Conservation (phyloP, 192 early-diverging fungal genomes). For the Podila minutissima region DNA sequence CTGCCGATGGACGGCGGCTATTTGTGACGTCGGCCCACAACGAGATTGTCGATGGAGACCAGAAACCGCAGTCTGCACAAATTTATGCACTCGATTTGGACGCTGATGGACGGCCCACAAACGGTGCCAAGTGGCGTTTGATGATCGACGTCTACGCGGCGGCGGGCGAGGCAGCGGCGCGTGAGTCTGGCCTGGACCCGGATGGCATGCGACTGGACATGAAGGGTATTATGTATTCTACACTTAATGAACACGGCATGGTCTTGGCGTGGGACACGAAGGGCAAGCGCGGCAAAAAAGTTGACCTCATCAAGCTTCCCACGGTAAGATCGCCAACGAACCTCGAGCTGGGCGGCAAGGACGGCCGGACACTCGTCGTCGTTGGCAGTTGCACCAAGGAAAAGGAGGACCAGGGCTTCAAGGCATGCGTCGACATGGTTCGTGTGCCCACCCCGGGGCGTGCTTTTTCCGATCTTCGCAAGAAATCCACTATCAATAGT, state of each 20-base stretch:
- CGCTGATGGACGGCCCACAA: constrained; percentile 6
- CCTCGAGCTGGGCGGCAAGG: constrained; percentile 22
- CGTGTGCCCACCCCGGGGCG: constrained; percentile 21
- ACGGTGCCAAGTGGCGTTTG: constrained; percentile 19
- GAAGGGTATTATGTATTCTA: constrained; percentile 26
- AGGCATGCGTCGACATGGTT: constrained; percentile 19
- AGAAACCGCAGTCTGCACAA: constrained; percentile 21
- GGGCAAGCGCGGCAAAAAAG: constrained; percentile 16
- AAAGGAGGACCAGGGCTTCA: constrained; percentile 9
- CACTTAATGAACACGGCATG: constrained; percentile 11
- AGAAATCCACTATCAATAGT: constrained; percentile 4
- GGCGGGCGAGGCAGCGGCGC: constrained; percentile 10
- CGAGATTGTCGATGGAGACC: constrained; percentile 9
- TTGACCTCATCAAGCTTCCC: constrained; percentile 13
- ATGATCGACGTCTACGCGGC: constrained; percentile 16
- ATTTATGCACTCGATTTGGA: constrained; percentile 20
- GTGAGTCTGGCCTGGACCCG: constrained; percentile 15
- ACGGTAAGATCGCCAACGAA: constrained; percentile 20
- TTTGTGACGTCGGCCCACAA: constrained; percentile 18
- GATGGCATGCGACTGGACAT: constrained; percentile 23
- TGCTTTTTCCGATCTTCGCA: constrained; percentile 23
- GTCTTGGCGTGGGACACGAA: constrained; percentile 26
- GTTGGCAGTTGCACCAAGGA: constrained; percentile 21
- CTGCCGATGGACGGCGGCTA: constrained; percentile 14
- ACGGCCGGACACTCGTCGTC: constrained; percentile 18